Conservation (phyloP, 257 asterid species). For the Capsicum baccatum region DNA sequence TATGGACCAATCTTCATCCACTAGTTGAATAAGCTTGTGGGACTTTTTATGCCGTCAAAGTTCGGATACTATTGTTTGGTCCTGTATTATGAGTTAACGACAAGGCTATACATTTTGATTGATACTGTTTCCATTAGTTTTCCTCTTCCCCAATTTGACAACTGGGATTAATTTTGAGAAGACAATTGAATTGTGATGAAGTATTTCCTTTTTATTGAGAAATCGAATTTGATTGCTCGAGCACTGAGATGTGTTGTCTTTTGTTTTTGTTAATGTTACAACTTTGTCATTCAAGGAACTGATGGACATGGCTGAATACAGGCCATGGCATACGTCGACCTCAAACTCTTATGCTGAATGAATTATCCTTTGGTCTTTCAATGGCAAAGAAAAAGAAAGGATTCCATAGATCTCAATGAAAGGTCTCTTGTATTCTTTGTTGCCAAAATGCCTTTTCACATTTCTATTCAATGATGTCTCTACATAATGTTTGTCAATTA, state of each 20-base stretch:
- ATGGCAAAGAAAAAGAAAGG: background rate
- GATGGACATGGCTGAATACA: background rate
- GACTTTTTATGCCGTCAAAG: constrained; percentile 1
- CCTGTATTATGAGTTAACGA: background rate
- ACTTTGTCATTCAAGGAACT: background rate
- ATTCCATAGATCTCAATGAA: background rate
- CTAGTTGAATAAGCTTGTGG: constrained; percentile 16
- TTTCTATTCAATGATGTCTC: background rate
- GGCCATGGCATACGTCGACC: background rate
- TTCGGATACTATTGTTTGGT: background rate
- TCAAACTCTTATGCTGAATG: constrained; percentile 22
- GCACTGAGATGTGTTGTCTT: background rate
- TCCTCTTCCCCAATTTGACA: background rate
- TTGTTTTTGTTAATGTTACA: background rate
- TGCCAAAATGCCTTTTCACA: background rate
- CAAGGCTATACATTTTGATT: constrained; percentile 15
- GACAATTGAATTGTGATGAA: background rate
- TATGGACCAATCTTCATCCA: constrained; percentile 3
- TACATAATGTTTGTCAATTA: background rate
- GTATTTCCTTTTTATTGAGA: background rate
- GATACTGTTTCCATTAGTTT: background rate
- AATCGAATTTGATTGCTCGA: constrained; percentile 12
- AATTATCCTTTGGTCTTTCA: background rate
- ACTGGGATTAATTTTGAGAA: constrained; percentile 1
- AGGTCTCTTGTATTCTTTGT: background rate